Base-by-base conservation (phyloP, 805 yeast species). In the Saturnispora zaruensis region DNA sequence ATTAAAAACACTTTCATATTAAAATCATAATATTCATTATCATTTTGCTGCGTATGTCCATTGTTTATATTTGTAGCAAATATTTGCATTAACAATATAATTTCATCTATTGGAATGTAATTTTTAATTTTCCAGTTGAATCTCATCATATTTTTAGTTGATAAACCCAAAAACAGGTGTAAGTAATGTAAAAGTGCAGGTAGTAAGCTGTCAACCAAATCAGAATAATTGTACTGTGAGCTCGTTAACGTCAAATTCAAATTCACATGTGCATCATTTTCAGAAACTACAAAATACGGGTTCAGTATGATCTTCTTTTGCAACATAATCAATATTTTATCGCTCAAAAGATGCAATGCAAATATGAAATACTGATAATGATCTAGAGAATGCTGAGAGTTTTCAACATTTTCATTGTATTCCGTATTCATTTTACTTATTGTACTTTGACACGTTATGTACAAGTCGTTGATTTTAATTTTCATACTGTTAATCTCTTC, bases 111-210 rank as follows among this genome's bases (percentile, higher is more conserved):
- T 3, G 85, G 85, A 44, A 79, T 72, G n/a, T 78, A 76, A 42
- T 81, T 68, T 57, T 79, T 74, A 45, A 79, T 70, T 54, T 78
- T 79, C 84, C 84, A 79, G 55, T 79, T 79, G 60, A 68, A 79
- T 50, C 73, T 56, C 25, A 48, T 42, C 55, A 59, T 48, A 13
- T 49, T 50, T 23, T 51, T 49, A 54, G 77, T 76, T 50, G 75
- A 74, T 54, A 75, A 72, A 58, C 75, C 73, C 52, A 76, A 62
- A 57, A 79, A 79, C 51, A 77, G 78, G 55, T 76, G 75, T 54
- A 79, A 63, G 54, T 77, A 78, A 56, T 79, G 84, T 42, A 79
- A 57, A 9, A 79, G 69, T 1, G 81, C 72, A 1, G 84, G 83
- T 34, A 79, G 70, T 52, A 79, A 62, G 60, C 78, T 79, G 54